Percentiles rank a stretch among this genome's conserved stretches.
These are phyloP conservation scores for Yarrowia deformans DNA, from an alignment of 805 yeast genomes.

Conservation along the genomic window DNA sequence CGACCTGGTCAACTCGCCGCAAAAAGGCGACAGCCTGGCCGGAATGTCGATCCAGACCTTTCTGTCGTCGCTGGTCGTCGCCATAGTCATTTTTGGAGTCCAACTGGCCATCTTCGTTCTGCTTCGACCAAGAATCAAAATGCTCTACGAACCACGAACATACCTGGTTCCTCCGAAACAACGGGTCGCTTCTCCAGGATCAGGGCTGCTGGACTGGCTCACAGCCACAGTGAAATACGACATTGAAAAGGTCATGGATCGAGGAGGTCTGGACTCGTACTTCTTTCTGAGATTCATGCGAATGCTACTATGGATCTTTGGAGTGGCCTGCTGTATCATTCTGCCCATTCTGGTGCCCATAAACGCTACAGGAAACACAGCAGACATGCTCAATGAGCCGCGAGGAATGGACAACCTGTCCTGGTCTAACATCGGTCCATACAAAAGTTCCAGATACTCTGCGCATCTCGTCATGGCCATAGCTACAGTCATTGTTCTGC, in stretches of 20 bases:
- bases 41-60: slow-evolving; percentile 59
- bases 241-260: slow-evolving; percentile 55
- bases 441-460: slow-evolving; percentile 58
- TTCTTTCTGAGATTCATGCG: slow-evolving; percentile 70
- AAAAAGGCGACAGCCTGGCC: slow-evolving; percentile 20
- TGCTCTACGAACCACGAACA: slow-evolving; percentile 64
- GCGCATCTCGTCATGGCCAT: slow-evolving; percentile 64
- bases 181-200: slow-evolving; percentile 47
- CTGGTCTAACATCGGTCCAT: slow-evolving; percentile 69
- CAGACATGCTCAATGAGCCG: slow-evolving; percentile 42
- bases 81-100: slow-evolving; percentile 60
- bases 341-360: slow-evolving; percentile 70
- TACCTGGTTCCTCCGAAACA: slow-evolving; percentile 55
- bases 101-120: slow-evolving; percentile 56
- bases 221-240: slow-evolving; percentile 54
- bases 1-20: slow-evolving; percentile 13
- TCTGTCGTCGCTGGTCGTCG: slow-evolving; percentile 61
- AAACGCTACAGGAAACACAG: slow-evolving; percentile 57
- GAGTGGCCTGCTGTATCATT: slow-evolving; percentile 60
- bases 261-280: slow-evolving; percentile 75
- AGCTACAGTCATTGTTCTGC: slow-evolving; percentile 53
- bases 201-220: slow-evolving; percentile 66
- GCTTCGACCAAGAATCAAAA: slow-evolving; percentile 50
- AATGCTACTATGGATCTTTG: slow-evolving; percentile 60
- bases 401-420: slow-evolving; percentile 72